Percentiles rank a stretch among this genome's conserved stretches.
Evolutionary conservation across 192 early-diverging fungal genomes (phyloP).

Genomic region (Coemansia sp.): DNA sequence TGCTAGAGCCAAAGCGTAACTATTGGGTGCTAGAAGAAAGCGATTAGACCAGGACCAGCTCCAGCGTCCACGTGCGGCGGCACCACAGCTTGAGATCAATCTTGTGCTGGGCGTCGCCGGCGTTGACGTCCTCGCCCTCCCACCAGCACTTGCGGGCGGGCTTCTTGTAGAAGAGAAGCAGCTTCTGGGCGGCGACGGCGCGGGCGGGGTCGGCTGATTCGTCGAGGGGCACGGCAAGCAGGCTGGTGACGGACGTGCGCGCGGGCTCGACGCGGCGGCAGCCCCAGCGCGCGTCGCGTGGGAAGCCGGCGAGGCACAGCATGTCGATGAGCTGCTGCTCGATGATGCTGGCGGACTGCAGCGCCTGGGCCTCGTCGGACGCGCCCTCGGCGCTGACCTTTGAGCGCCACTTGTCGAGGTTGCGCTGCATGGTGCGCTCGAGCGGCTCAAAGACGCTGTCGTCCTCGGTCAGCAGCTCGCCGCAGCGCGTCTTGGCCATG

Average conservation of each 20-base stretch:
- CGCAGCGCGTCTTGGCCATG: constrained; percentile 62
- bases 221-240: constrained; percentile 68
- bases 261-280: constrained; percentile 70
- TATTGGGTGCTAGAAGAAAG: too few relatives aligned
- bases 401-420: constrained; percentile 43
- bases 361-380: constrained; percentile 43
- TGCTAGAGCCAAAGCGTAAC: too few relatives aligned
- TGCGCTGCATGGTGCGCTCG: constrained; percentile 68
- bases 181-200: constrained; percentile 71
- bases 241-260: constrained; percentile 64
- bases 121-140: constrained; percentile 69
- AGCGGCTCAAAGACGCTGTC: constrained; percentile 73
- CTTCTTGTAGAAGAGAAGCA: constrained; percentile 78
- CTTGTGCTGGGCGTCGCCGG: constrained; percentile 54
- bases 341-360: constrained; percentile 45
- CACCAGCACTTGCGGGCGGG: constrained; percentile 86
- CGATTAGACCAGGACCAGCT: constrained; percentile 63
- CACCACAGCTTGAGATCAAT: constrained; percentile 71
- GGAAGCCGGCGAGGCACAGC: constrained; percentile 76
- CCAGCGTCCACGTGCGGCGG: constrained; percentile 76
- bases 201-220: constrained; percentile 65
- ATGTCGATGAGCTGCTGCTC: constrained; percentile 83
- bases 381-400: constrained; percentile 42
- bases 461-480: constrained; percentile 62
- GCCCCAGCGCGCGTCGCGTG: constrained; percentile 68